These are phyloP conservation scores for Fusarium goolgardi DNA, from an alignment of 2,329 filamentous ascomycete species.

Conservation along the genomic window DNA sequence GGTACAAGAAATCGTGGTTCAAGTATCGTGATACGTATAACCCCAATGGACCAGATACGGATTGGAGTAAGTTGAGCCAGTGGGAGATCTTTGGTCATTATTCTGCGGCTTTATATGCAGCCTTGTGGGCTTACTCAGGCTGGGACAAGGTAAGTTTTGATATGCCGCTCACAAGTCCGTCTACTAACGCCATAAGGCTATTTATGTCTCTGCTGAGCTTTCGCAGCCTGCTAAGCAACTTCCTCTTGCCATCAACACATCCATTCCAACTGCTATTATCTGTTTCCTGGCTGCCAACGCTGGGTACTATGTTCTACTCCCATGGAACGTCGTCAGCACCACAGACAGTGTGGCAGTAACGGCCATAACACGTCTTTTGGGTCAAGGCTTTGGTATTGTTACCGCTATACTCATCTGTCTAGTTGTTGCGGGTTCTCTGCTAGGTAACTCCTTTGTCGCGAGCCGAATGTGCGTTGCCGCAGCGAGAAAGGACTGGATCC, in stretches of 20 bases:
- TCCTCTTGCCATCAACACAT: slow-evolving; percentile 70
- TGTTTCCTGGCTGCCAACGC: slow-evolving; percentile 71
- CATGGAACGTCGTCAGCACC: slow-evolving; percentile 67
- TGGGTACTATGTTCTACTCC: slow-evolving; percentile 71
- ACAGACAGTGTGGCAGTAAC: slow-evolving; percentile 74
- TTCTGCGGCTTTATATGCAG: slow-evolving; percentile 70
- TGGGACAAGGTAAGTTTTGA: slow-evolving; percentile 70
- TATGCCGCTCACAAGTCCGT: fast-evolving
- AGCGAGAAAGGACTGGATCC: slow-evolving; percentile 64
- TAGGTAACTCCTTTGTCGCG: slow-evolving; percentile 72
- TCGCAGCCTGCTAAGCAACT: slow-evolving; percentile 64
- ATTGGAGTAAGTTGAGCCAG: slow-evolving; percentile 60
- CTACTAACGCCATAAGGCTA: slow-evolving; percentile 53
- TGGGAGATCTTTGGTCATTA: slow-evolving; percentile 72
- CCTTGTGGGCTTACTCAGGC: slow-evolving; percentile 73
- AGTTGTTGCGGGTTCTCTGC: slow-evolving; percentile 70
- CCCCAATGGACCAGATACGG: slow-evolving; percentile 61
- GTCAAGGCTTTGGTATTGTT: slow-evolving; percentile 63
- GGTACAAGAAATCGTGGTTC: slow-evolving; percentile 67
- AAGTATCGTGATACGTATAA: slow-evolving; percentile 60
- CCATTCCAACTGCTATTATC: slow-evolving; percentile 68
- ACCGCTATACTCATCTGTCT: slow-evolving; percentile 68
- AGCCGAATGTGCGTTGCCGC: slow-evolving; percentile 71
- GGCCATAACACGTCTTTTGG: slow-evolving; percentile 66
- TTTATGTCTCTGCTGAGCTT: slow-evolving; percentile 67